Evolutionary conservation across 495 filamentous ascomycete genomes (phyloP).

Genomic region (Daldinia childiae): DNA sequence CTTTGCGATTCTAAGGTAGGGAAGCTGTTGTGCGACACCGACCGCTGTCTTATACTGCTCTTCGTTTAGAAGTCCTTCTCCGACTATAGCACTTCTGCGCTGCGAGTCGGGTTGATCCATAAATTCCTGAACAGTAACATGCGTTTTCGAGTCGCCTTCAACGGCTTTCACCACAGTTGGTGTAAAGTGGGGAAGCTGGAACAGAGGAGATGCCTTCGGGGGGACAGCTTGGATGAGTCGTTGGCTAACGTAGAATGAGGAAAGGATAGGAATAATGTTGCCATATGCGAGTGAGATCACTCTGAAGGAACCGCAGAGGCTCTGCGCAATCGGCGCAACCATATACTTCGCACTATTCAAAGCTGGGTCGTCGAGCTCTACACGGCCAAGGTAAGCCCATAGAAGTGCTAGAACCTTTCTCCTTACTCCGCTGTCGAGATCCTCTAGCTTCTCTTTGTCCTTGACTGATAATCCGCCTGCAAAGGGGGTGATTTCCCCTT

Average conservation of each 20-base stretch:
- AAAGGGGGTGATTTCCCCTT: conserved; percentile 58
- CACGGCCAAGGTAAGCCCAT: conserved; percentile 92
- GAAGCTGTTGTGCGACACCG: conserved; percentile 80
- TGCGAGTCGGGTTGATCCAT: conserved; percentile 81
- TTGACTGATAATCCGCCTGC: conserved; percentile 70
- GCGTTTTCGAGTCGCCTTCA: conserved; percentile 78
- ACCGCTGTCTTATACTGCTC: conserved; percentile 80
- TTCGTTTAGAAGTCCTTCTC: conserved; percentile 75
- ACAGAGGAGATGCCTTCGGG: conserved; percentile 82
- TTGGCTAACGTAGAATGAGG: conserved; percentile 84
- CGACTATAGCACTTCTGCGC: conserved; percentile 73
- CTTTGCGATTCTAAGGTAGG: conserved; percentile 84
- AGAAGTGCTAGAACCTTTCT: conserved; percentile 88
- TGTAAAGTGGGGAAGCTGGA: conserved; percentile 92
- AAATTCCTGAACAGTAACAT: conserved; percentile 83
- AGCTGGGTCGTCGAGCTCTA: conserved; percentile 75
- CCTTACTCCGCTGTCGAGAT: conserved; percentile 73
- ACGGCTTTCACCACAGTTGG: conserved; percentile 75
- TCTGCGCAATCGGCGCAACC: conserved; percentile 84
- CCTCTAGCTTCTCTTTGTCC: conserved; percentile 73
- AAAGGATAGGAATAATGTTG: conserved; percentile 80
- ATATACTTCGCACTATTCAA: conserved; percentile 80
- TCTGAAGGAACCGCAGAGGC: conserved; percentile 84
- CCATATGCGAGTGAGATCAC: conserved; percentile 88
- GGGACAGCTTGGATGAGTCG: conserved; percentile 88